These are phyloP conservation scores for Diplodia corticola DNA, from an alignment of 2,329 filamentous ascomycete genomes.

Conservation along the genomic window DNA sequence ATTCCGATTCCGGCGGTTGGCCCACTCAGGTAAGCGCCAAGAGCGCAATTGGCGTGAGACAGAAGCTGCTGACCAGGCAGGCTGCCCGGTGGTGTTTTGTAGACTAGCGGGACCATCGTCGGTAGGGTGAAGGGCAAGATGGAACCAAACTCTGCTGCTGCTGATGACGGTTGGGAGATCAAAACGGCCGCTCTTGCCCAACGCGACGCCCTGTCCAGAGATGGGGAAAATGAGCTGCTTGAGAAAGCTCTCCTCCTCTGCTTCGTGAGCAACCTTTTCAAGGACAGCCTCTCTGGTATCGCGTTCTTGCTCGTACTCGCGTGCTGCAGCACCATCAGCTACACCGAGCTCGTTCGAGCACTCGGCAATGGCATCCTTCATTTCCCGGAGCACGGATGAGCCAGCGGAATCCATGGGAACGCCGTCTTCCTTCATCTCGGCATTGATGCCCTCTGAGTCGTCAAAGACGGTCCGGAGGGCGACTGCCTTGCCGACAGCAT, in stretches of 20 bases:
- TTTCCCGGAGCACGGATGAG: conserved; percentile 83
- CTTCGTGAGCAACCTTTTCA: conserved; percentile 81
- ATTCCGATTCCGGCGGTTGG: conserved; percentile 85
- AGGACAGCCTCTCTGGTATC: conserved; percentile 82
- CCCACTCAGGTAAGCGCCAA: conserved; percentile 95
- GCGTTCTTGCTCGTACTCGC: conserved; percentile 73
- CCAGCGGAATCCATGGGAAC: conserved; percentile 72
- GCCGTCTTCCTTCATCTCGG: conserved; percentile 96
- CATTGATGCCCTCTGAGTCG: conserved; percentile 87
- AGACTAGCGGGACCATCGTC: conserved; percentile 78
- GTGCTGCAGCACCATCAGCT: conserved; percentile 63
- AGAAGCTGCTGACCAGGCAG: conserved; percentile 87
- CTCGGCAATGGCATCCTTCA: conserved; percentile 76
- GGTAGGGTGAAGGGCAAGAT: conserved; percentile 86
- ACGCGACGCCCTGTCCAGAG: conserved; percentile 72
- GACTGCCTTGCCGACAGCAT: conserved; percentile 81
- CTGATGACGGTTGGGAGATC: conserved; percentile 73
- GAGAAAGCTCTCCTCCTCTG: conserved; percentile 78
- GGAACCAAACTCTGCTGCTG: conserved; percentile 93
- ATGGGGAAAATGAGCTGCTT: conserved; percentile 79
- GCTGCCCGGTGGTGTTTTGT: conserved; percentile 70
- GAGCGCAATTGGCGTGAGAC: conserved; percentile 90
- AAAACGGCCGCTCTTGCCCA: conserved; percentile 76
- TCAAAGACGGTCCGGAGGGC: conserved; percentile 90
- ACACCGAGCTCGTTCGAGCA: conserved; percentile 79